Evolutionary conservation across 2,329 filamentous ascomycete species (phyloP).

Genomic region (Colletotrichum destructivum): DNA sequence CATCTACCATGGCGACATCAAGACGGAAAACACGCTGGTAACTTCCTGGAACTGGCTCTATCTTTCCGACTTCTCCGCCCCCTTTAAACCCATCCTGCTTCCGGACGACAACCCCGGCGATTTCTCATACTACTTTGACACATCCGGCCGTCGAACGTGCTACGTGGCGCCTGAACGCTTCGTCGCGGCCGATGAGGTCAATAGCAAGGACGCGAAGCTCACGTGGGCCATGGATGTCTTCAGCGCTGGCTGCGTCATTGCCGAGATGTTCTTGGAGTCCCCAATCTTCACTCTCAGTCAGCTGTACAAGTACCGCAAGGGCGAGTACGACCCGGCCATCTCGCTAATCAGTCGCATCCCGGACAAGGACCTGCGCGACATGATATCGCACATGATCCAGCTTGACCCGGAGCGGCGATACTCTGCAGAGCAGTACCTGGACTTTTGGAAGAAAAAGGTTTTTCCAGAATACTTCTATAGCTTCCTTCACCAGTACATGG

Average conservation of each 20-base stretch:
- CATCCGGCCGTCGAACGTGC: conserved; percentile 90
- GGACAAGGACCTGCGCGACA: conserved; percentile 86
- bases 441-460: conserved; percentile 89
- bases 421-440: conserved; percentile 92
- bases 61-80: conserved; percentile 95
- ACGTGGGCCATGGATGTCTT: conserved; percentile 99
- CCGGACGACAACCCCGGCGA: conserved; percentile 98
- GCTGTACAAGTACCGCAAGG: conserved; percentile 92
- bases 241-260: conserved; percentile 96
- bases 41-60: conserved; percentile 99
- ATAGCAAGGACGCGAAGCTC: conserved; percentile 72
- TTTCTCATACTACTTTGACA: conserved; percentile 98
- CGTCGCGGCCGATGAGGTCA: conserved; percentile 77
- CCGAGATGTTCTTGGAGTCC: conserved; percentile 93
- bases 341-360: conserved; percentile 88
- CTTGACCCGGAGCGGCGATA: conserved; percentile 92
- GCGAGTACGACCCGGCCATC: conserved; percentile 90
- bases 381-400: conserved; percentile 97
- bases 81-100: conserved; percentile 93
- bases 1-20: conserved; percentile 97
- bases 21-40: conserved; percentile 96
- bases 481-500: conserved; percentile 98
- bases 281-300: conserved; percentile 99
- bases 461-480: conserved; percentile 98
- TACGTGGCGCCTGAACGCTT: conserved; percentile 97